These are phyloP conservation scores for Neobulgaria alba DNA, from an alignment of 2,329 filamentous ascomycete species.

Conservation along the genomic window DNA sequence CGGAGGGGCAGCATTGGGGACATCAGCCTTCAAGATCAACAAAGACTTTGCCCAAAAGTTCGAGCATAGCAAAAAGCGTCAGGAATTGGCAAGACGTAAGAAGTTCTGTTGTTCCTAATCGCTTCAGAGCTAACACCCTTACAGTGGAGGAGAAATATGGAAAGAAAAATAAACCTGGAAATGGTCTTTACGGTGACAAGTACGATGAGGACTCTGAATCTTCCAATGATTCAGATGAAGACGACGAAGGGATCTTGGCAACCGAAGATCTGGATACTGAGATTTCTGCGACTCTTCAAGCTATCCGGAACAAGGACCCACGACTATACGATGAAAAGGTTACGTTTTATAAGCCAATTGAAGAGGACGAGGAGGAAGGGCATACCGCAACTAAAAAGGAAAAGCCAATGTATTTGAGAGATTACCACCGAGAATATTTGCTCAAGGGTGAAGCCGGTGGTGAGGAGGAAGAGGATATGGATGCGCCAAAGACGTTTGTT, in stretches of 20 bases:
- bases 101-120: slow-evolving; percentile 7
- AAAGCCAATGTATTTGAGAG: slow-evolving; percentile 75
- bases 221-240: slow-evolving; percentile 70
- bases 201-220: slow-evolving; percentile 53
- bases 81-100: slow-evolving; percentile 67
- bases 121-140: not conserved
- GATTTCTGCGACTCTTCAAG: slow-evolving; percentile 77
- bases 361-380: slow-evolving; percentile 37
- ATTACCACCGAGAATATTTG: slow-evolving; percentile 91
- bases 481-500: slow-evolving; percentile 59
- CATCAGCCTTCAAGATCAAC: slow-evolving; percentile 66
- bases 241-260: slow-evolving; percentile 80
- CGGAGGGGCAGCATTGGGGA: slow-evolving; percentile 30
- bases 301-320: slow-evolving; percentile 85
- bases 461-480: slow-evolving; percentile 49
- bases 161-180: slow-evolving; percentile 33
- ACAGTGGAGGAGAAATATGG: slow-evolving; percentile 82
- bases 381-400: slow-evolving; percentile 50
- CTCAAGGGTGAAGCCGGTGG: slow-evolving; percentile 55
- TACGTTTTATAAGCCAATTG: slow-evolving; percentile 66
- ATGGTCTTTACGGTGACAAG: slow-evolving; percentile 35
- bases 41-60: slow-evolving; percentile 82
- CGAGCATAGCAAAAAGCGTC: slow-evolving; percentile 95
- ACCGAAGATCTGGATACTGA: slow-evolving; percentile 80
- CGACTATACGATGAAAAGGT: slow-evolving; percentile 74